These are phyloP conservation scores for Sporopachydermia lactativora DNA, from an alignment of 805 yeast species.

Conservation along the genomic window DNA sequence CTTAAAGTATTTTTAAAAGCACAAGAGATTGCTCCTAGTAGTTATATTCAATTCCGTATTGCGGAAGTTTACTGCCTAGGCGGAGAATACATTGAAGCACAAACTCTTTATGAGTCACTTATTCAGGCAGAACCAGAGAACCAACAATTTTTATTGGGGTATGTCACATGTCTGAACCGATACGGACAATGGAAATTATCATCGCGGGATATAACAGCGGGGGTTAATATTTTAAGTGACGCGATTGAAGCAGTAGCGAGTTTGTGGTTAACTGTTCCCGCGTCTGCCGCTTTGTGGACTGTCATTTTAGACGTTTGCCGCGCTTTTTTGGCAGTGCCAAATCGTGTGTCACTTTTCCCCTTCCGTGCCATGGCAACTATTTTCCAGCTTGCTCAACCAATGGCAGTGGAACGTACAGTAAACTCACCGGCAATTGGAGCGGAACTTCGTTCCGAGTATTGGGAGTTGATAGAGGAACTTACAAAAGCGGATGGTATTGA, in stretches of 20 bases:
- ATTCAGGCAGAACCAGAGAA: constrained; percentile 15
- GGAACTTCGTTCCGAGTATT: too few relatives aligned
- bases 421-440: too few relatives aligned
- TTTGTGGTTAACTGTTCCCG: constrained; percentile 19
- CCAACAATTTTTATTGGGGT: background rate
- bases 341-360: constrained; percentile 38
- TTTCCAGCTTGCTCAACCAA: too few relatives aligned
- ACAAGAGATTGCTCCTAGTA: constrained; percentile 32
- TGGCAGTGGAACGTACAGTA: too few relatives aligned
- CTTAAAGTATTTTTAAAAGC: constrained; percentile 67
- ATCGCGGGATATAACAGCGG: background rate
- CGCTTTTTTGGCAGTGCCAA: constrained; percentile 40
- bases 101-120: constrained; percentile 30
- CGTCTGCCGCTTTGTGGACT: constrained; percentile 51
- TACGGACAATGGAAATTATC: background rate
- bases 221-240: constrained; percentile 9
- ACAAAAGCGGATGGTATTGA: too few relatives aligned
- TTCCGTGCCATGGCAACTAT: constrained; percentile 14
- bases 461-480: too few relatives aligned
- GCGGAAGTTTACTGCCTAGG: constrained; percentile 51
- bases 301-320: constrained; percentile 42
- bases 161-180: background rate
- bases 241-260: constrained; percentile 30
- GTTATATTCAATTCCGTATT: constrained; percentile 48
- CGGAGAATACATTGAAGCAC: constrained; percentile 53